Conservation (phyloP, 2,329 filamentous ascomycete species). For the Pestalotiopsis sp. region DNA sequence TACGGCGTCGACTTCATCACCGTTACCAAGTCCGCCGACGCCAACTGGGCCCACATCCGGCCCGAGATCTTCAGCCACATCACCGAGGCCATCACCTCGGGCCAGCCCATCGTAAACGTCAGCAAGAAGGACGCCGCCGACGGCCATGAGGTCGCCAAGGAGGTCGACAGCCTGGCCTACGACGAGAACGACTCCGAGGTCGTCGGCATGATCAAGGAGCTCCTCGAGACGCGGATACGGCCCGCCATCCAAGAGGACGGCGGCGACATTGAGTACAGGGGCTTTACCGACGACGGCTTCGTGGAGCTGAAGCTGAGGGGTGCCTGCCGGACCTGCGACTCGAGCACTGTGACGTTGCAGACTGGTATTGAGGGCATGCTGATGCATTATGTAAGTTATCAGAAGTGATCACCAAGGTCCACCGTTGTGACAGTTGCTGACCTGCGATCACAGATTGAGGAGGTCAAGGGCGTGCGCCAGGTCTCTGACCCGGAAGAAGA, state of each 20-base stretch:
- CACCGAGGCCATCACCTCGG: slow-evolving; percentile 86
- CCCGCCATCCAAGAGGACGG: slow-evolving; percentile 97
- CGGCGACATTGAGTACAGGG: slow-evolving; percentile 93
- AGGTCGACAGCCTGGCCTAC: slow-evolving; percentile 76
- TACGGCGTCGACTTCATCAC: slow-evolving; percentile 97
- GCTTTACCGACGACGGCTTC: slow-evolving; percentile 77
- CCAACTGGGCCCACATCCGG: slow-evolving; percentile 92
- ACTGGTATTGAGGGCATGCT: slow-evolving; percentile 99
- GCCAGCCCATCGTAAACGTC: slow-evolving; percentile 78
- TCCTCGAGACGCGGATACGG: slow-evolving; percentile 91
- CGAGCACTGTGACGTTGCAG: slow-evolving; percentile 93
- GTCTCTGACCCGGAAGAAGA: slow-evolving; percentile 92
- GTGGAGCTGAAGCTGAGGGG: slow-evolving; percentile 88
- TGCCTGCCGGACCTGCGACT: slow-evolving; percentile 94
- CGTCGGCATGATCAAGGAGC: slow-evolving; percentile 97
- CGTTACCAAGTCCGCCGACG: slow-evolving; percentile 85
- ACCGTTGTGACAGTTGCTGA: neutral
- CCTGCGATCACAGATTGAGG: slow-evolving; percentile 68
- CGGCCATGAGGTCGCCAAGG: slow-evolving; percentile 49
- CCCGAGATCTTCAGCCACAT: slow-evolving; percentile 95
- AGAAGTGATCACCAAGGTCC: neutral
- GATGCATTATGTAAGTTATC: slow-evolving; percentile 82
- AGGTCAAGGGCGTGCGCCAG: slow-evolving; percentile 90
- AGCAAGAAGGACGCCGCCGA: slow-evolving; percentile 61
- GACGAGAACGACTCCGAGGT: slow-evolving; percentile 93